Percentiles rank a stretch among this genome's conserved stretches.
Conservation (phyloP, 306 rosid genomes). For the Quercus robur region DNA sequence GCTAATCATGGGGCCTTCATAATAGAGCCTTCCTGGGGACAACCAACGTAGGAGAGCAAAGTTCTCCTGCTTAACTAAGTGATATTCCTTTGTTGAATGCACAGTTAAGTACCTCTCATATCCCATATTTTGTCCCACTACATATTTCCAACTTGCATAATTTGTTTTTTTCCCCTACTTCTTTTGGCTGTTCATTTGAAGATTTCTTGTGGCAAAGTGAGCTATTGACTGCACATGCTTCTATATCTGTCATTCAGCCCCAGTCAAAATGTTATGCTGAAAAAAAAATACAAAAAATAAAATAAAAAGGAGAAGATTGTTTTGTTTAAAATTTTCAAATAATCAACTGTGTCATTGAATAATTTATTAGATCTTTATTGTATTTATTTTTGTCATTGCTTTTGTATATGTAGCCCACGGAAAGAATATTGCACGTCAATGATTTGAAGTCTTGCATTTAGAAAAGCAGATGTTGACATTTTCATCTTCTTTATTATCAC, state of each 20-base stretch:
- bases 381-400: not conserved
- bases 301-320: not conserved
- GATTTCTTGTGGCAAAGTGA: not conserved
- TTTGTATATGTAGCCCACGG: not conserved
- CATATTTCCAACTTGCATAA: too few relatives aligned
- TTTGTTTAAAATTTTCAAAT: not conserved
- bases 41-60: too few relatives aligned
- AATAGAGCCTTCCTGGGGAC: too few relatives aligned
- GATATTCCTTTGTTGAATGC: too few relatives aligned
- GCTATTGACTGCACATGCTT: not conserved
- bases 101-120: too few relatives aligned
- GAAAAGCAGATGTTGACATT: not conserved
- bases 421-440: not conserved
- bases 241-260: not conserved
- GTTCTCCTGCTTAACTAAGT: too few relatives aligned
- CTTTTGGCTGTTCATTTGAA: not conserved
- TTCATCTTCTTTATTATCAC: not conserved
- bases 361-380: not conserved
- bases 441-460: not conserved
- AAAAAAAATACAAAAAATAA: not conserved
- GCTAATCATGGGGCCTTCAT: too few relatives aligned
- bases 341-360: not conserved
- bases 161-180: too few relatives aligned
- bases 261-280: not conserved
- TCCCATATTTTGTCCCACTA: too few relatives aligned